Percentiles rank a stretch among this genome's conserved stretches.
These are phyloP conservation scores for Eucalyptus cladocalyx DNA, from an alignment of 345 rosid species.

Conservation along the genomic window DNA sequence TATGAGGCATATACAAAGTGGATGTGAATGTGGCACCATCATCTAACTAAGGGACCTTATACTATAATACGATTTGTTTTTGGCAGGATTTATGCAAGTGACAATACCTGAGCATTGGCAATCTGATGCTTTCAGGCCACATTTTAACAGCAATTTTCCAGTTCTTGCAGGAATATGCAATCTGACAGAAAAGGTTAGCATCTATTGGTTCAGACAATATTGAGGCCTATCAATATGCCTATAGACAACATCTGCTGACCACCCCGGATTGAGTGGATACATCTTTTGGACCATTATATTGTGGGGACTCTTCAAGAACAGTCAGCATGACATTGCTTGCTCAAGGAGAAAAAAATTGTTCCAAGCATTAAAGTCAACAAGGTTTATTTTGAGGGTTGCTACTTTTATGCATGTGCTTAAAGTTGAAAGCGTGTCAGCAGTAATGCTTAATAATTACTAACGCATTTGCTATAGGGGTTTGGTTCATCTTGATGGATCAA, in stretches of 20 bases:
- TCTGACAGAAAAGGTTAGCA: constrained; percentile 80
- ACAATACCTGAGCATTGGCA: neutral
- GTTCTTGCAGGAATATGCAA: constrained; percentile 42
- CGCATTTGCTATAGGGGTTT: constrained; percentile 39
- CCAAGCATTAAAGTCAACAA: constrained; percentile 96
- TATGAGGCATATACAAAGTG: neutral
- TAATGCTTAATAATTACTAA: neutral
- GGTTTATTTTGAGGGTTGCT: constrained; percentile 12
- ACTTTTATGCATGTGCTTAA: neutral
- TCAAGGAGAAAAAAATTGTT: constrained; percentile 63
- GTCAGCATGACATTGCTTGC: constrained; percentile 78
- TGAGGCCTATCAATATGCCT: constrained; percentile 88
- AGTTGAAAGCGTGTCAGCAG: neutral
- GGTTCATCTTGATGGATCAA: constrained; percentile 83
- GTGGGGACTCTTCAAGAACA: constrained; percentile 83
- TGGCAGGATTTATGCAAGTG: neutral
- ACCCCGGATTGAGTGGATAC: constrained; percentile 78
- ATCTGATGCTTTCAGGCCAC: neutral
- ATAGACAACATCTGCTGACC: constrained; percentile 54
- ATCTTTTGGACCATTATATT: constrained; percentile 75
- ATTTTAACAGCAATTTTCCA: constrained; percentile 52
- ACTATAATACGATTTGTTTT: neutral
- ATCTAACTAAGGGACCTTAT: neutral
- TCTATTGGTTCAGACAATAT: constrained; percentile 90
- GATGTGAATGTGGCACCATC: neutral